Conservation (phyloP, 2,329 filamentous ascomycete species). For the Microdochium trichocladiopsis region DNA sequence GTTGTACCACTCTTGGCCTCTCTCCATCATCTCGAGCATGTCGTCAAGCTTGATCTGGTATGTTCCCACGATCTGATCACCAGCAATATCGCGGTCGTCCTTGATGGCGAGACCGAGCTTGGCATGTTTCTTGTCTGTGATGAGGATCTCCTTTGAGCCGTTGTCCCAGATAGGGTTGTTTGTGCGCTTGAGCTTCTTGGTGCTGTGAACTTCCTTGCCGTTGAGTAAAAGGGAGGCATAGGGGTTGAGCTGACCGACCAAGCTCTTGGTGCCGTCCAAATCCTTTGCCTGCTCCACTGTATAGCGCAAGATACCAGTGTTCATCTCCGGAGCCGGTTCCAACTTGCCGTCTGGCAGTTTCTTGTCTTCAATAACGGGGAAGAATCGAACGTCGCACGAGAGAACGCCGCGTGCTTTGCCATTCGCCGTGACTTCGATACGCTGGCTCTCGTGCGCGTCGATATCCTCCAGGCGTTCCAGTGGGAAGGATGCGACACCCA, state of each 20-base stretch:
- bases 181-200: constrained; percentile 89
- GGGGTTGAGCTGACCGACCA: constrained; percentile 85
- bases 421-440: constrained; percentile 75
- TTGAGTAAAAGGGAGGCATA: constrained; percentile 87
- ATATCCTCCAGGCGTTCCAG: constrained; percentile 76
- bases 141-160: constrained; percentile 86
- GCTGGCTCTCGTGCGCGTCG: constrained; percentile 73
- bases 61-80: constrained; percentile 79
- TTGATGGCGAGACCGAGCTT: constrained; percentile 91
- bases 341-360: constrained; percentile 69
- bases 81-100: constrained; percentile 80
- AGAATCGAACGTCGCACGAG: constrained; percentile 82
- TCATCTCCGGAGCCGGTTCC: constrained; percentile 78
- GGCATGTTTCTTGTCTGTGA: constrained; percentile 86
- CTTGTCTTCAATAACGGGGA: constrained; percentile 75
- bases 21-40: constrained; percentile 81
- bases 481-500: constrained; percentile 78
- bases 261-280: constrained; percentile 82
- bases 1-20: constrained; percentile 96
- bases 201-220: constrained; percentile 81
- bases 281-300: constrained; percentile 96
- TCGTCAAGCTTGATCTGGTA: constrained; percentile 96
- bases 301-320: constrained; percentile 90
- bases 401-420: constrained; percentile 79
- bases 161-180: constrained; percentile 97